These are phyloP conservation scores for Tilletiaria anomala DNA, from an alignment of 1,284 basidiomycete genomes.

Conservation along the genomic window DNA sequence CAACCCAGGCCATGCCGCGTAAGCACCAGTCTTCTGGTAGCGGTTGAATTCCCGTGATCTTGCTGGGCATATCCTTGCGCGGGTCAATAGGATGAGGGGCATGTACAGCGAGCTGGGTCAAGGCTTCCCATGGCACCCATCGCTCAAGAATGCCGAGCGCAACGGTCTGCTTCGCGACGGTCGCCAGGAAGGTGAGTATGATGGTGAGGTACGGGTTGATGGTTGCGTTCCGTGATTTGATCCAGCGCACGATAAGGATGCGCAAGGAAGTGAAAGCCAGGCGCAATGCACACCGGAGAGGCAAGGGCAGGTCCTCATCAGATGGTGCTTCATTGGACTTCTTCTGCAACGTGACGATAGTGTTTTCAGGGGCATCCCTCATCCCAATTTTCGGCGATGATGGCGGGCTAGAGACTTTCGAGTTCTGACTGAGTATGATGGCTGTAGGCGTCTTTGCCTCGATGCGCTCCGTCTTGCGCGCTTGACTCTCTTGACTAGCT, in stretches of 20 bases:
- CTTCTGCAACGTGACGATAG: no score
- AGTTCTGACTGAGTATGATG: conserved; percentile 20
- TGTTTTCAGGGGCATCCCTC: no score
- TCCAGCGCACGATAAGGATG: conserved; percentile 46
- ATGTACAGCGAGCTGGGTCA: not conserved
- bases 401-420: no score
- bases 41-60: conserved; percentile 49
- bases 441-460: conserved; percentile 39
- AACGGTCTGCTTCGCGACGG: conserved; percentile 53
- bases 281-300: conserved; percentile 59
- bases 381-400: no score
- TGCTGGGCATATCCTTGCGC: conserved; percentile 10
- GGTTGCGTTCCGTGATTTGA: not conserved
- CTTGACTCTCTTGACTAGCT: conserved; percentile 5
- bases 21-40: conserved; percentile 90
- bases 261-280: conserved; percentile 67
- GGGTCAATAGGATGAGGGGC: conserved; percentile 2
- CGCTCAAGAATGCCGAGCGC: conserved; percentile 55
- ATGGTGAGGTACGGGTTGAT: conserved; percentile 78
- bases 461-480: conserved; percentile 40
- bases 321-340: no score
- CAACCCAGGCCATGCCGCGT: conserved; percentile 87
- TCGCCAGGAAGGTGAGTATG: conserved; percentile 72
- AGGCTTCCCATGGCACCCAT: conserved; percentile 60
- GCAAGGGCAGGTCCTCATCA: conserved; percentile 46